Base-by-base conservation (phyloP, 352 stramenopile species). In the Phytopythium litorale region DNA sequence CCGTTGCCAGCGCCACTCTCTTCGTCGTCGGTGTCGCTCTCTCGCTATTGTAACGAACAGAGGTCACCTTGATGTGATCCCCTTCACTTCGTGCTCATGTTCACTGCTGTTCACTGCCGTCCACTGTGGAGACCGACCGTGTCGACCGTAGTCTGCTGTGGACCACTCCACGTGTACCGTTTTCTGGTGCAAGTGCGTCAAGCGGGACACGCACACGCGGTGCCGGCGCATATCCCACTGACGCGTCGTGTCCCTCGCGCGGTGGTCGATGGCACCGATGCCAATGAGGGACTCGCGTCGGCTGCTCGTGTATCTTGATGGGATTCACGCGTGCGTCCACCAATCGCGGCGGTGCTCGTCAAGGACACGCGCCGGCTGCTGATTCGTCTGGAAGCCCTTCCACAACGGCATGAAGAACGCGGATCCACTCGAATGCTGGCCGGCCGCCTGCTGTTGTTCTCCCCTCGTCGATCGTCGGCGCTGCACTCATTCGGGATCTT, bases 281-380 rank as follows among this genome's bases (percentile, higher is more conserved):
- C 25, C 25, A 28, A 28, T 28, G 25, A 28, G 25, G 25, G 25
- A 28, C 25, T 28, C 25, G 25, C 25, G 1, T 28, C 25, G 25
- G 25, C 25, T 45, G 38, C 38, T 45, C 38, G 38, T 45, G 18
- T 28, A 28, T 28, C 25, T 28, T 28, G 25, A 28, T 45, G 12
- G 13, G 15, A 7, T 45, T 25, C 42, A 56, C 16, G 25, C 11
- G 15, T 16, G 28, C 49, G 49, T 56, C 49, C 28, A 25, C 49
- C 49, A 56, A 56, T 56, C 49, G 49, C 49, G 40, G 28, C 49
- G 49, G 25, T 25, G 49, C 25, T 40, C 49, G 49, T 37, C 49
- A 56, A 23, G 12, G 49, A 56, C 49, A 56, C 49, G 49, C 49
- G 49, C 49, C 49, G 28, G 16, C 19, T 40, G 16, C 49, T 37